phyloP scores from a whole-genome alignment of 768 basidiomycete species.

The Mrakia frigida region DNA sequence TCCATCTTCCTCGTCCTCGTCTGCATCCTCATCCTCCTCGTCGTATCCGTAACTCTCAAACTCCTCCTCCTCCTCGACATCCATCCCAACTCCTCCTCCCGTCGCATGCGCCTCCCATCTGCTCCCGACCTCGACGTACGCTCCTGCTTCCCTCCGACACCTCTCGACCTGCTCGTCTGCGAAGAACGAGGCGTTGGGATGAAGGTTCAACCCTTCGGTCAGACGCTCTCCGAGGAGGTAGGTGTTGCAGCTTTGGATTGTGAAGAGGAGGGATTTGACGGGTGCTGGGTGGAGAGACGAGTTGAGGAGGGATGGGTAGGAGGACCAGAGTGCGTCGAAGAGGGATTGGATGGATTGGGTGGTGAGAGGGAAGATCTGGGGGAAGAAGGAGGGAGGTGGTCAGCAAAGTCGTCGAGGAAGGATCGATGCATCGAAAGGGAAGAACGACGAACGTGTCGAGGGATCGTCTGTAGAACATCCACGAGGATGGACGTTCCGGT shows the following conservation, averaged over 20 bases:
- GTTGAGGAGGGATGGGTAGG: not conserved
- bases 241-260: not conserved
- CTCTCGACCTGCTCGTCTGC: not conserved
- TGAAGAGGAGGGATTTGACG: slow-evolving; percentile 1
- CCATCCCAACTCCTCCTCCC: not conserved
- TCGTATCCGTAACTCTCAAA: not conserved
- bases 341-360: not conserved
- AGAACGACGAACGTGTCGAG: not conserved
- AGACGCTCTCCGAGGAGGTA: not conserved
- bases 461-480: not conserved
- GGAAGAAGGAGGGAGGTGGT: not conserved
- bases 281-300: not conserved
- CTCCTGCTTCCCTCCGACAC: not conserved
- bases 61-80: not conserved
- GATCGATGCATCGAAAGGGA: too few species aligned
- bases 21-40: not conserved
- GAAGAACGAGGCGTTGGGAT: not conserved
- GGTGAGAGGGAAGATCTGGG: not conserved
- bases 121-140: not conserved
- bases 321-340: not conserved
- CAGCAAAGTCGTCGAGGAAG: not conserved
- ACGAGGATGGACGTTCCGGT: not conserved
- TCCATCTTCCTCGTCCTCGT: not conserved
- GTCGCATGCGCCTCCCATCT: not conserved
- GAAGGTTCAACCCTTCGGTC: not conserved